Evolutionary conservation across 352 stramenopile genomes (phyloP), one percentile per base, ranked within the genome.

Genomic region (Plasmopara halstedii): DNA sequence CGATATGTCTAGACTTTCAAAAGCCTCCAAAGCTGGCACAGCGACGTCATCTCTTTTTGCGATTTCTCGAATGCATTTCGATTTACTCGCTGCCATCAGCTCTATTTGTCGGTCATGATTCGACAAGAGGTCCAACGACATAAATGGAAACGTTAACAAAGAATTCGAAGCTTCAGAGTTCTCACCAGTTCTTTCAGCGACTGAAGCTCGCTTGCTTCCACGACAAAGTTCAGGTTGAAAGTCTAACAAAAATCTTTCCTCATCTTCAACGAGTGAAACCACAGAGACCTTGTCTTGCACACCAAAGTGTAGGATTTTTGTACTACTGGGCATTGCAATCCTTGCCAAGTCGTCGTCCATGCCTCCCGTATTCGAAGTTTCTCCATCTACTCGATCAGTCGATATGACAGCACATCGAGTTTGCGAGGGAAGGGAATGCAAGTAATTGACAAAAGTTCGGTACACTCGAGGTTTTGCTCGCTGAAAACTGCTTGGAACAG

Each of bases 401-500:
- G 67, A 68, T 25, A 88, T 62, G 6, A 88, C 58, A 15, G 64
- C 51, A 21, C 68, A 83, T 1, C 54, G 51, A 36, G 50, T 57
- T 45, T 79, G 62, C 1, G 58, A 53, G 21, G 42, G 41, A 11
- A 55, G 33, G 1, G 65, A 56, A 18, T 74, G 36, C 4, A 58
- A 38, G 20, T 63, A 56, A 41, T 56, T 65, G 6, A 65, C 60
- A 20, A 29, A 40, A 32, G 29, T 71, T 17, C 65, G 59, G 44
- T 88, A 88, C 0, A 85, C 35, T 11, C 60, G 64, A 21, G 76
- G 73, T 20, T 74, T 83, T 9, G 64, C 56, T 36, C 71, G 62
- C 20, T 62, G 58, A 42, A 88, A 88, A 51, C 63, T 69, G 33
- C 76, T 84, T n/a, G 67, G 71, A 4, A 85, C 53, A 11, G 73